Evolutionary conservation across 495 filamentous ascomycete genomes (phyloP), one percentile per base, ranked within the genome.

Genomic region (Hypoxylon subgilvum): DNA sequence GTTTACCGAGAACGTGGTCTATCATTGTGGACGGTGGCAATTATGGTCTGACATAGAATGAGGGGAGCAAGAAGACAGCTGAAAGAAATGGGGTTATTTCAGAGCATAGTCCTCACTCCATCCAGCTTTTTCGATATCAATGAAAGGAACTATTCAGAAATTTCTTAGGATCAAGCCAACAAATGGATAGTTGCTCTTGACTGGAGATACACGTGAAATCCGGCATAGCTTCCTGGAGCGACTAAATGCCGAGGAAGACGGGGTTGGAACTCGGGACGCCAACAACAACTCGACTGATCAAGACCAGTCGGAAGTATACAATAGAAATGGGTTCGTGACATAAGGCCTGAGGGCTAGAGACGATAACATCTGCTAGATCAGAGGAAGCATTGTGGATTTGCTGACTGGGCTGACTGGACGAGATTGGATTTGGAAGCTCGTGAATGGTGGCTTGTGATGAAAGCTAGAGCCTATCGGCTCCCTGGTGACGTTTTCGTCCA

Each of bases 1-100:
- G 94, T 57, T 89, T 84, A 53, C 94, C 94, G 30, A 98, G 82
- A 48, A 97, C 86, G 76, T 98, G 94, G 69, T 98, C 94, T 61
- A 80, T 71, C 78, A 80, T 80, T 19, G 31, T 72, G 67, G 39
- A 55, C 45, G 38, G n/a, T 38, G 34, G 27, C 16, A 19, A 14
- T 17, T 30, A 3, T 18, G 12, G 36, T 46, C 87, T 3, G 8
- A 35, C 28, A 41, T 58, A 21, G 17, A 10, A 18, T 19, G 17
- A 23, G 18, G 8, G 16, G n/a, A n/a, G n/a, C n/a, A 23, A 18
- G 12, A 34, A 12, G 17, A 35, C 16, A 4, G 35, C 4, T 23
- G 44, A 12, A n/a, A 12, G 7, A 1, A 19, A 16, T 32, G 25
- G 32, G 1, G 12, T 39, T n/a, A 30, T 16, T 45, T 46, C 19